Conservation (phyloP, 106 monocot species). For the Dendrobium catenatum region DNA sequence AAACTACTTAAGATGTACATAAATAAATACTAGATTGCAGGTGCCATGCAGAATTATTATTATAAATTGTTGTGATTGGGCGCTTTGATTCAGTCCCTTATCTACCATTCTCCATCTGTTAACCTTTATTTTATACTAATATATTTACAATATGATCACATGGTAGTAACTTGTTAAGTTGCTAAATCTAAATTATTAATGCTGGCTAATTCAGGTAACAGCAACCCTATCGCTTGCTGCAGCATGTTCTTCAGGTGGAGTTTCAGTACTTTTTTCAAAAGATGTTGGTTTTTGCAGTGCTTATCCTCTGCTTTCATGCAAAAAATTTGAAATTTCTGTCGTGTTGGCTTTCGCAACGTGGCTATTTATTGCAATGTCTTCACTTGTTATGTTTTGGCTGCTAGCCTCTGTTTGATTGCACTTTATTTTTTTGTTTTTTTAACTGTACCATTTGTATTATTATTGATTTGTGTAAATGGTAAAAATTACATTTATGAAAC, state of each 20-base stretch:
- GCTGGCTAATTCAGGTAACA: slow-evolving; percentile 18
- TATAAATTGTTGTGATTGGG: no score
- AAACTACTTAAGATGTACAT: no score
- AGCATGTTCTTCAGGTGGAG: slow-evolving; percentile 26
- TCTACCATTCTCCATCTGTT: no score
- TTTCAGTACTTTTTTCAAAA: slow-evolving; percentile 20
- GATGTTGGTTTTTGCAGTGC: slow-evolving; percentile 15
- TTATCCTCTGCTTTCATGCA: slow-evolving; percentile 17
- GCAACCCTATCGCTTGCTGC: slow-evolving; percentile 22
- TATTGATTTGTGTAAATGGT: background rate
- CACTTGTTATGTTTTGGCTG: slow-evolving; percentile 23
- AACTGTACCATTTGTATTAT: background rate
- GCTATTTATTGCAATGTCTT: slow-evolving; percentile 23
- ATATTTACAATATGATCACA: background rate
- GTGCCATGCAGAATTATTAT: no score
- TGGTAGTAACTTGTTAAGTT: background rate
- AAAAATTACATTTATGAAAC: no score
- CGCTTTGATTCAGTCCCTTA: no score
- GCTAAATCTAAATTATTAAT: background rate
- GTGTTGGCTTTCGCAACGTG: slow-evolving; percentile 20
- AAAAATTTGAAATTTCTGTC: slow-evolving; percentile 14
- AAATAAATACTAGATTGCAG: no score
- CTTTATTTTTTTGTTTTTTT: background rate
- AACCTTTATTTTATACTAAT: background rate
- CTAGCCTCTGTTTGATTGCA: slow-evolving; percentile 16